phyloP scores from a whole-genome alignment of 1,139 yeast species.

The Protomyces inundatus region DNA sequence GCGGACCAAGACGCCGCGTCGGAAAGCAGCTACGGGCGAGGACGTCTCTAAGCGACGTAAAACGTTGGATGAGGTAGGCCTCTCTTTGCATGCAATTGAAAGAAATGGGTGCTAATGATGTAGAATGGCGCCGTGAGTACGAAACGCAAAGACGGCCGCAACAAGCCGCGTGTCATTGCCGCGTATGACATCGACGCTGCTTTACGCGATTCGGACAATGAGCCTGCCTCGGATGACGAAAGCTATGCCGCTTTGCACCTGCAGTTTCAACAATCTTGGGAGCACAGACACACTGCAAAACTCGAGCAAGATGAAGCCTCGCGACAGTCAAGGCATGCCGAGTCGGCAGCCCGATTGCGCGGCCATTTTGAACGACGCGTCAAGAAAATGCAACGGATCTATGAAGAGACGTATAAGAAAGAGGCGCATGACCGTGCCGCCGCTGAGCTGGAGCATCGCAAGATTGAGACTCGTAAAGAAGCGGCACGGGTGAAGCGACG shows the following conservation, averaged over 20 bases:
- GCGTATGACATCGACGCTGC: constrained; percentile 1
- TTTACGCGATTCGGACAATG: background rate
- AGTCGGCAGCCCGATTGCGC: background rate
- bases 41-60: background rate
- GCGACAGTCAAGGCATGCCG: background rate
- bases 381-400: constrained; percentile 1
- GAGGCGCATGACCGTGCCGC: constrained; percentile 13
- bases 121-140: background rate
- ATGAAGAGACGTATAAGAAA: constrained; percentile 1
- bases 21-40: background rate
- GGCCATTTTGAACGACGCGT: constrained; percentile 9
- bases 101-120: background rate
- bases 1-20: background rate
- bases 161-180: background rate
- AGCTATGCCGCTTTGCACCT: background rate
- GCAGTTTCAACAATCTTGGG: constrained; percentile 7
- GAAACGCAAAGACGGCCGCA: constrained; percentile 2
- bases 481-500: constrained; percentile 1
- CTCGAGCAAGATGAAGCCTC: constrained; percentile 1
- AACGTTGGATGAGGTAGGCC: background rate
- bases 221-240: constrained; percentile 13
- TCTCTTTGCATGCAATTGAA: background rate
- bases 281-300: background rate
- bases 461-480: constrained; percentile 5
- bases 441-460: constrained; percentile 1